phyloP scores from a whole-genome alignment of 192 early-diverging fungal genomes.

The Dispira simplex region DNA sequence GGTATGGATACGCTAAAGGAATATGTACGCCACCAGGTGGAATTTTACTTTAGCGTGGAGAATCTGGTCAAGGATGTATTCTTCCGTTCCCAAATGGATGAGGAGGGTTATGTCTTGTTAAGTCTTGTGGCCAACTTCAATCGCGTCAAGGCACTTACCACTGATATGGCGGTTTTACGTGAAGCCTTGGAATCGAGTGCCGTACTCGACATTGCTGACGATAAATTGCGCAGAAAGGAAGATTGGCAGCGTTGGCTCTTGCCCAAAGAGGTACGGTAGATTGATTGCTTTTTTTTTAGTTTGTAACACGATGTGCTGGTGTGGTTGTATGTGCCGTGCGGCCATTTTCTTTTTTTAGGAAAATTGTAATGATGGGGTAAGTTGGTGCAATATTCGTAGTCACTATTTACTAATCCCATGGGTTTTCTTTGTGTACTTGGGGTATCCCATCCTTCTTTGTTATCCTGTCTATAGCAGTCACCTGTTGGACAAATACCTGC shows the following conservation, averaged over 20 bases:
- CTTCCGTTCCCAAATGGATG: constrained; percentile 86
- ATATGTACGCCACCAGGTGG: constrained; percentile 35
- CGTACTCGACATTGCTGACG: constrained; percentile 40
- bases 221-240: constrained; percentile 46
- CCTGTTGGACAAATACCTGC: too few relatives aligned
- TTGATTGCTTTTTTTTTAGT: neutral
- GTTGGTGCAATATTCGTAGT: too few relatives aligned
- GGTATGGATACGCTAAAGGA: constrained; percentile 22
- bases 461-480: too few relatives aligned
- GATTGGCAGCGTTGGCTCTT: constrained; percentile 85
- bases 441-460: too few relatives aligned
- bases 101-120: constrained; percentile 68
- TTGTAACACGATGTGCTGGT: too few relatives aligned
- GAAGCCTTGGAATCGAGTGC: constrained; percentile 32
- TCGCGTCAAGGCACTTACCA: constrained; percentile 59
- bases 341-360: too few relatives aligned
- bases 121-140: constrained; percentile 74
- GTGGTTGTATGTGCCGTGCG: too few relatives aligned
- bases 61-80: constrained; percentile 94
- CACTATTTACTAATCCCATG: too few relatives aligned
- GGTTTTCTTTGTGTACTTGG: too few relatives aligned
- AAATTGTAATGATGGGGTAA: too few relatives aligned
- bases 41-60: constrained; percentile 96
- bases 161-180: constrained; percentile 45
- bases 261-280: constrained; percentile 34